Evolutionary conservation across 805 yeast genomes (phyloP).

Genomic region (Zygotorulaspora chibaensis): DNA sequence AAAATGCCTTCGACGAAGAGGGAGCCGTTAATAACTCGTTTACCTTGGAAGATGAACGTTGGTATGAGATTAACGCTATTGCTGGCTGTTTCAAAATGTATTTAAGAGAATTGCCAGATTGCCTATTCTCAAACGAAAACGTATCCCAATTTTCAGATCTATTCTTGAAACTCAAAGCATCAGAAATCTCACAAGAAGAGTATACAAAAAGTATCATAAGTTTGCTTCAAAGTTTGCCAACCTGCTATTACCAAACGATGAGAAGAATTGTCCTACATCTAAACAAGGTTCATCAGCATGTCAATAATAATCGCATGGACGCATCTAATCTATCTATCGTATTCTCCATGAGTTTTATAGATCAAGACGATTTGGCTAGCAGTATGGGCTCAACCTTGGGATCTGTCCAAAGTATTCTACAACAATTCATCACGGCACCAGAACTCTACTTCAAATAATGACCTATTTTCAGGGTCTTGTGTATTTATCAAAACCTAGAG

Average conservation of each 20-base stretch:
- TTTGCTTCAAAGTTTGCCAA: slow-evolving; percentile 49
- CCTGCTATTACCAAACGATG: slow-evolving; percentile 62
- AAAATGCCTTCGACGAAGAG: slow-evolving; percentile 49
- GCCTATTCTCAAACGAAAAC: slow-evolving; percentile 64
- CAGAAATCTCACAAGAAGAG: slow-evolving; percentile 24
- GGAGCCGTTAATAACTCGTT: slow-evolving; percentile 40
- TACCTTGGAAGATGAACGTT: slow-evolving; percentile 49
- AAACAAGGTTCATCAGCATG: slow-evolving; percentile 59
- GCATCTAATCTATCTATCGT: slow-evolving; percentile 88
- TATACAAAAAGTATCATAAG: slow-evolving; percentile 25
- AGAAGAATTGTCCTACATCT: slow-evolving; percentile 66
- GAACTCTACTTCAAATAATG: slow-evolving; percentile 29
- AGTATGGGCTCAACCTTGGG: slow-evolving; percentile 50
- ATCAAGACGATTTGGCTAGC: slow-evolving; percentile 40
- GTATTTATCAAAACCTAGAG: not conserved
- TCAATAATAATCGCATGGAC: slow-evolving; percentile 76
- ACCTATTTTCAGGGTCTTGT: slow-evolving; percentile 9
- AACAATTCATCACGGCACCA: slow-evolving; percentile 44
- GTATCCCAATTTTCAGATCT: slow-evolving; percentile 50
- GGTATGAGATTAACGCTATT: slow-evolving; percentile 79
- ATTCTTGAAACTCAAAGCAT: slow-evolving; percentile 24
- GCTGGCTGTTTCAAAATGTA: slow-evolving; percentile 85
- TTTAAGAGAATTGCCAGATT: slow-evolving; percentile 82
- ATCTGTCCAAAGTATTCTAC: slow-evolving; percentile 49
- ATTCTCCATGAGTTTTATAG: slow-evolving; percentile 60